Base-by-base conservation (phyloP, 2,329 filamentous ascomycete genomes). In the Gaeumannomyces tritici region DNA sequence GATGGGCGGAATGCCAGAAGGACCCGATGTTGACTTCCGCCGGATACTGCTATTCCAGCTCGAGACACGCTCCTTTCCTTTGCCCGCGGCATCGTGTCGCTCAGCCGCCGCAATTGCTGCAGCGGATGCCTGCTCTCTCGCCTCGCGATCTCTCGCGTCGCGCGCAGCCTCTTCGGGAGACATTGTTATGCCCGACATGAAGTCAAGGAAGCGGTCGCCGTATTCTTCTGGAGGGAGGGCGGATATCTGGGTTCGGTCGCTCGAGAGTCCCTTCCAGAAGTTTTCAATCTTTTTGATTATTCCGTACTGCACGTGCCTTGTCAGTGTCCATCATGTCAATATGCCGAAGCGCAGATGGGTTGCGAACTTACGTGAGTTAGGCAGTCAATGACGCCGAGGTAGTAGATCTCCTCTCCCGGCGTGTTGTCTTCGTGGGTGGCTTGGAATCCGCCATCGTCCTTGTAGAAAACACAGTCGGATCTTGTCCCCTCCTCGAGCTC, bases 331-430 rank as follows among this genome's bases (percentile, higher is more conserved):
- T 3, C 9, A 28, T n/a, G 13, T 1, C 47, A 28, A 42, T 6
- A 35, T 5, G 12, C 12, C 33, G 12, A 63, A 13, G 47, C 28
- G 13, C 3, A 21, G 5, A 29, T 57, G 42, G 9, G 42, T n/a
- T 13, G 9, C 21, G 2, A 61, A 84, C 90, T 85, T 83, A 96
- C 92, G 74, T 97, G 91, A 69, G 95, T 99, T 70, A 99, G 80
- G 74, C 95, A 99, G 76, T 99, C 95, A 74, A 99, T 99, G 69
- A 99, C 96, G 47, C 95, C 96, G 9, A 99, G 85, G 73, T 99
- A 99, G 75, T 99, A 99, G 55, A 99, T 92, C 75, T 96, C 91
- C 62, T 97, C 91, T 2, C 89, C 93, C 1, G 90, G 86, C 21
- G 80, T 78, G 65, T 96, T 89, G 74, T 96, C 87, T 74, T 97